Percentiles rank a stretch among this genome's conserved stretches.
Conservation (phyloP, 345 rosid species). For the Durio zibethinus region DNA sequence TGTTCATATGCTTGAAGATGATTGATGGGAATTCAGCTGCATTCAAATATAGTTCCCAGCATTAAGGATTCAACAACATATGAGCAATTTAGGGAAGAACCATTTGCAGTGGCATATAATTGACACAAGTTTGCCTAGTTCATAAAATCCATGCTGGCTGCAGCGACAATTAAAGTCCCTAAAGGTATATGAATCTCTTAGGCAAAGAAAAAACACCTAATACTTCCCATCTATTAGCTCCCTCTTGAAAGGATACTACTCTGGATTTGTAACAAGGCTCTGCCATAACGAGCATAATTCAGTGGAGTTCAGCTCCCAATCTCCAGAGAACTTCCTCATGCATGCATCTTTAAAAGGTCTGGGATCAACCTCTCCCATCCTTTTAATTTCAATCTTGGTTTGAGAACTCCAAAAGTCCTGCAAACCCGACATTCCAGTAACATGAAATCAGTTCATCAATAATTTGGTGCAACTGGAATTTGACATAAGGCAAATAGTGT, state of each 20-base stretch:
- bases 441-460: neutral
- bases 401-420: constrained; percentile 1
- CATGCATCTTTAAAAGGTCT: neutral
- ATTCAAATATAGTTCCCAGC: neutral
- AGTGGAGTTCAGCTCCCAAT: neutral
- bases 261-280: neutral
- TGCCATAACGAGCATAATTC: constrained; percentile 19
- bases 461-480: neutral
- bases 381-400: neutral
- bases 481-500: neutral
- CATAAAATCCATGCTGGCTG: too few species aligned
- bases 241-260: constrained; percentile 10
- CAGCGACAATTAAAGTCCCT: neutral
- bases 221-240: neutral
- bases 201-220: neutral
- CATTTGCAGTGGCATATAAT: neutral
- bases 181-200: neutral
- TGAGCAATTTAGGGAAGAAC: neutral
- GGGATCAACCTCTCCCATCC: constrained; percentile 23
- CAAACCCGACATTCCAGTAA: neutral
- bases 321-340: neutral
- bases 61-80: neutral
- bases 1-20: neutral
- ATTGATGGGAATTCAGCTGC: neutral
- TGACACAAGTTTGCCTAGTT: neutral